A percentile compares a stretch with the other conserved stretches of the same genome.
These are phyloP conservation scores for Pichia sp. DNA, from an alignment of 1,139 yeast genomes.

Conservation along the genomic window DNA sequence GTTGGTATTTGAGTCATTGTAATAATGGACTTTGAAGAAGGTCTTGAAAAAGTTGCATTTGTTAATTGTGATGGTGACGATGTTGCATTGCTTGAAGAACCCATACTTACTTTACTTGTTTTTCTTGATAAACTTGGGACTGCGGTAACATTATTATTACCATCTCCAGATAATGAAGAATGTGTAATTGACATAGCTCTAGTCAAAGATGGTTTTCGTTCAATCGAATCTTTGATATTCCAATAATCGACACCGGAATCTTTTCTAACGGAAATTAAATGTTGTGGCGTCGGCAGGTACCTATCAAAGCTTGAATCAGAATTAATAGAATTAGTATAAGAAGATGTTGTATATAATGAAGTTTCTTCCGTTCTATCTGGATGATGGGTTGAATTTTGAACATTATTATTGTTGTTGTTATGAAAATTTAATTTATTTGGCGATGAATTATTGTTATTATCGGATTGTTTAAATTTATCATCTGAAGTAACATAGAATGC, in stretches of 20 bases:
- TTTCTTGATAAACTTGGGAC: constrained; percentile 8
- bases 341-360: constrained; percentile 19
- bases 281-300: constrained; percentile 59
- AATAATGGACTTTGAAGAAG: neutral
- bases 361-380: constrained; percentile 9
- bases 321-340: constrained; percentile 21
- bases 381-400: neutral
- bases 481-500: constrained; percentile 8
- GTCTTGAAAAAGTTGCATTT: neutral
- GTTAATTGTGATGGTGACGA: neutral
- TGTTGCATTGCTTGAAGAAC: neutral
- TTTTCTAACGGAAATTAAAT: constrained; percentile 33
- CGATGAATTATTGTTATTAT: neutral
- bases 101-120: constrained; percentile 12
- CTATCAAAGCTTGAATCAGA: constrained; percentile 38
- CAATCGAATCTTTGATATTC: constrained; percentile 46
- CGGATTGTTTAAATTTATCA: constrained; percentile 4
- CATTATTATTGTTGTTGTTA: constrained; percentile 1
- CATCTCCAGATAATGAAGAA: constrained; percentile 20
- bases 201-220: constrained; percentile 22
- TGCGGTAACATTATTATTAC: constrained; percentile 1
- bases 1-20: neutral
- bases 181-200: constrained; percentile 27
- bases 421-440: constrained; percentile 1
- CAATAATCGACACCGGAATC: constrained; percentile 48